Evolutionary conservation across 192 early-diverging fungal species (phyloP).

Genomic region (Backusella macrospora): DNA sequence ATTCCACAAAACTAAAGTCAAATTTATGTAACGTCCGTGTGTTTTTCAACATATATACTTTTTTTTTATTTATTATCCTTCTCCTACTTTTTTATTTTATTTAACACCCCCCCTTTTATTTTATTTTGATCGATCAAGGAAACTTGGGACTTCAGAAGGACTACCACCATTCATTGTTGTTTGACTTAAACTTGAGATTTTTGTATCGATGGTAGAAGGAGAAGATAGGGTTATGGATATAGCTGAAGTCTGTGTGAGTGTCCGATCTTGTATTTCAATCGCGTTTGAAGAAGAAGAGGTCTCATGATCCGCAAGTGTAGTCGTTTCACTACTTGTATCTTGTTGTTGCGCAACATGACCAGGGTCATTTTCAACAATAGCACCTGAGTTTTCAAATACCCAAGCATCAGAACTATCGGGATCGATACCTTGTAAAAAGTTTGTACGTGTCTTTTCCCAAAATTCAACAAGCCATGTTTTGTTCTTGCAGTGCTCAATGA

Average conservation of each 20-base stretch:
- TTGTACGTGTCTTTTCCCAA: slow-evolving; percentile 51
- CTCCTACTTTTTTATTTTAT: too few relatives aligned
- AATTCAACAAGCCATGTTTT: slow-evolving; percentile 61
- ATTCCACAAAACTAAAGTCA: background rate
- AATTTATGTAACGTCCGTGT: background rate
- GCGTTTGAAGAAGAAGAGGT: background rate
- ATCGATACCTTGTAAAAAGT: slow-evolving; percentile 24
- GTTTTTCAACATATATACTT: background rate
- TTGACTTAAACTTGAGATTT: background rate
- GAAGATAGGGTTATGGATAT: background rate
- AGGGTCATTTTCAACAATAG: slow-evolving; percentile 14
- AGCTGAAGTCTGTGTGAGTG: background rate
- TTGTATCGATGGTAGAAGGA: background rate
- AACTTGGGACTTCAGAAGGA: background rate
- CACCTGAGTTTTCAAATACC: slow-evolving; percentile 35
- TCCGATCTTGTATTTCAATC: background rate
- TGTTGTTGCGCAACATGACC: background rate
- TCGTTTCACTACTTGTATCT: background rate
- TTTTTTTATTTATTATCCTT: too few relatives aligned
- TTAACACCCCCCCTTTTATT: background rate
- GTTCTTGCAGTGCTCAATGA: slow-evolving; percentile 66
- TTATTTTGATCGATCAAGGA: background rate
- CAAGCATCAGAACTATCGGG: slow-evolving; percentile 22
- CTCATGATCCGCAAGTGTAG: background rate
- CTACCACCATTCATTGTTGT: background rate